Evolutionary conservation across 73 alveolate species (phyloP), one percentile per base, ranked within the genome.

Genomic region (Paraurostyla sp.): DNA sequence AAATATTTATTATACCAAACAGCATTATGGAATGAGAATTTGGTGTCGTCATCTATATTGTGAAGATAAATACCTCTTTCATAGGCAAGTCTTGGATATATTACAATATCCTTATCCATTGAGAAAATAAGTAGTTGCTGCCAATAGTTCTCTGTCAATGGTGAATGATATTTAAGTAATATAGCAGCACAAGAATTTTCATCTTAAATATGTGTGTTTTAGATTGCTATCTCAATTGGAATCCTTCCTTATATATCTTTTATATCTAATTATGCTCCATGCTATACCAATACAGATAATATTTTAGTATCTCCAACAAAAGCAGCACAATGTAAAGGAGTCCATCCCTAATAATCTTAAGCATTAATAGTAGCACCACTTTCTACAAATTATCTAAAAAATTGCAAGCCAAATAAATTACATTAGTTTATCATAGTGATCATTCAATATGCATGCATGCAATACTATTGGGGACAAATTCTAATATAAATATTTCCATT

Each of bases 31-130:
- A 87, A 59, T 51, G 93, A 87, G 36, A 87, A 87, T 46, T 87
- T 87, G 33, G 89, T 38, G 20, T 87, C 93, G 22, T 87, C 68
- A 75, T 87, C 93, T 45, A 22, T 7, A 57, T 87, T 87, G 57
- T 87, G 93, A 46, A 87, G 52, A 36, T 54, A 87, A 40, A 87
- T 87, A 6, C 93, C 89, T 43, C 93, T 73, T 52, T 87, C 93
- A 56, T 9, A 75, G 11, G 93, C 93, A 0, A 87, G 54, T 27
- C 43, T 71, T 0, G 71, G 80, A 46, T 75, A 87, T 23, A 42
- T 40, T 11, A 69, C 80, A 1, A 75, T 2, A 46, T 87, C 93
- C 43, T 87, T 35, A 75, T 87, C 93, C 27, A 87, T 16, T 0
- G 88, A 23, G 33, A 87, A 46, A 4, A 87, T 57, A 15, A 87